These are phyloP conservation scores for Malassezia restricta DNA, from an alignment of 1,284 basidiomycete species.

Conservation along the genomic window DNA sequence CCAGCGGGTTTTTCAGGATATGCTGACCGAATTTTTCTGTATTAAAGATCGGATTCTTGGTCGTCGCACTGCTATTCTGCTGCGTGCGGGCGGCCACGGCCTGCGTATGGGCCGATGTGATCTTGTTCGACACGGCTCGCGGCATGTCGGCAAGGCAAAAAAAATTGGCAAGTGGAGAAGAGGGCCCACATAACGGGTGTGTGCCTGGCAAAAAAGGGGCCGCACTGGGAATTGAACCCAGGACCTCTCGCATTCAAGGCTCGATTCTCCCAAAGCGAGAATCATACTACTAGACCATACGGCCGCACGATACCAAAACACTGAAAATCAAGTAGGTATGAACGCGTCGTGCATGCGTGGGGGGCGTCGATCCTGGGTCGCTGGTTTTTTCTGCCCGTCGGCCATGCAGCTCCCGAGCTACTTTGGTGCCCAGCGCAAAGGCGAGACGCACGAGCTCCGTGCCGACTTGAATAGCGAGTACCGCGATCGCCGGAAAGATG, in stretches of 20 bases:
- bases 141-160: slow-evolving; percentile 56
- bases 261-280: slow-evolving; percentile 19
- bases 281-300: slow-evolving; percentile 22
- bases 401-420: slow-evolving; percentile 42
- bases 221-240: slow-evolving; percentile 22
- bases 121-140: slow-evolving; percentile 71
- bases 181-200: background rate
- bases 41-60: slow-evolving; percentile 51
- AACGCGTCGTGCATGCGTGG: background rate
- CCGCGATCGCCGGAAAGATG: slow-evolving; percentile 88
- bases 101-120: slow-evolving; percentile 63
- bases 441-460: slow-evolving; percentile 41
- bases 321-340: background rate
- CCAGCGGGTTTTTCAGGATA: slow-evolving; percentile 85
- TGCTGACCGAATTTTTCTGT: slow-evolving; percentile 91
- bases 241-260: slow-evolving; percentile 18
- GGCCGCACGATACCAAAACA: background rate
- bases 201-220: slow-evolving; percentile 10
- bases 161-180: background rate
- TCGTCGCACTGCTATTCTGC: slow-evolving; percentile 26
- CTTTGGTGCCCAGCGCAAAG: slow-evolving; percentile 45
- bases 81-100: slow-evolving; percentile 48
- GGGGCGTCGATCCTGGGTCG: background rate
- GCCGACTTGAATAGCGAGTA: slow-evolving; percentile 74
- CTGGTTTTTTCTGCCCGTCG: background rate